Evolutionary conservation across 768 basidiomycete species (phyloP), one percentile per base, ranked within the genome.

Genomic region (Mycena amicta): DNA sequence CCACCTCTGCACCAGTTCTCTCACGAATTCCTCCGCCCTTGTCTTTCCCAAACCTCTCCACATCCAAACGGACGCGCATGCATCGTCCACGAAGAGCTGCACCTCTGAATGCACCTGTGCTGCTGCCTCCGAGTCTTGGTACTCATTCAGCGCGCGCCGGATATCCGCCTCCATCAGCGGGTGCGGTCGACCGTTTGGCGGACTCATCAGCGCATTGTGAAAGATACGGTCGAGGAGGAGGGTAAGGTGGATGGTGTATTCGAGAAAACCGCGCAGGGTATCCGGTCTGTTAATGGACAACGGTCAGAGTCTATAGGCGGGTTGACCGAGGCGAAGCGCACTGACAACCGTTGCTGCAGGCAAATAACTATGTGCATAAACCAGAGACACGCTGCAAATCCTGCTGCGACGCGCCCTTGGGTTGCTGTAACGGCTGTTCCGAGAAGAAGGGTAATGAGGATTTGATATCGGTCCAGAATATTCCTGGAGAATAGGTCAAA

Each of bases 51-150:
- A n/a, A n/a, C n/a, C n/a, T n/a, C n/a, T n/a, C n/a, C n/a, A n/a
- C n/a, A n/a, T 49, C 47, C 47, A 25, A 5, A 13, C 4, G 15
- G 47, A 27, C 27, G 23, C 27, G 26, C 47, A 49, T 13, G 13
- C 22, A 49, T 49, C 6, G 47, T 49, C 47, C 47, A 49, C 26
- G 27, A 49, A 49, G 15, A 49, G n/a, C 27, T 49, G 47, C n/a
- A 49, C 47, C 27, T 49, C 47, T 12, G 47, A 49, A 23, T 49
- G 25, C 27, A 49, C 47, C 47, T 49, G 47, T 15, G 47, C 47
- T 23, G 47, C 22, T 22, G 47, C 27, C 27, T 29, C 25, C 5
- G 47, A 49, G 6, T 8, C 27, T 13, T 13, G 25, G 47, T 49
- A 49, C 25, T 49, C 47, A 13, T 49, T 4, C 23, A 49, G 47